Evolutionary conservation across 345 rosid genomes (phyloP).

Genomic region (Populus davidiana): DNA sequence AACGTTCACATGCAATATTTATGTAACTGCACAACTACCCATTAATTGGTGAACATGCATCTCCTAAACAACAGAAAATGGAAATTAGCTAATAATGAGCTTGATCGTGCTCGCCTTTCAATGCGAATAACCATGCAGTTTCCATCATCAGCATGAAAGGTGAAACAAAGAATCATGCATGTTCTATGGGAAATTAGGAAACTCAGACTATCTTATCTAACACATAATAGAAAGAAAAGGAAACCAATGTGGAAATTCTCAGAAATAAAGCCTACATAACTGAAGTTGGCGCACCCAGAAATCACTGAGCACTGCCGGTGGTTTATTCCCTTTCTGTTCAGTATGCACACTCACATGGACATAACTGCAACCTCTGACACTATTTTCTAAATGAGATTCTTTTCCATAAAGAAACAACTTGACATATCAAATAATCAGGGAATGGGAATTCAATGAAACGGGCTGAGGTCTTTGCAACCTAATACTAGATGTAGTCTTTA

Average conservation of each 20-base stretch:
- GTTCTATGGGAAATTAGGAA: background rate
- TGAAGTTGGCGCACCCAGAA: no score
- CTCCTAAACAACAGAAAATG: background rate
- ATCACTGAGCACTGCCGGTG: no score
- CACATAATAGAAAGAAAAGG: background rate
- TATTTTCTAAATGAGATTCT: no score
- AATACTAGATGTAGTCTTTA: background rate
- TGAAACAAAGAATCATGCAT: background rate
- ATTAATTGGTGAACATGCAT: background rate
- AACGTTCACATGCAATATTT: constrained; percentile 12
- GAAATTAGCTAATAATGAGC: background rate
- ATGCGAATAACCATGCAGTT: background rate
- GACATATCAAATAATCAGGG: no score
- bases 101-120: background rate
- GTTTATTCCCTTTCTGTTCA: no score
- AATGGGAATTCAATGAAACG: background rate
- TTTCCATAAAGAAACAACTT: no score
- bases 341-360: no score
- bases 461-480: background rate
- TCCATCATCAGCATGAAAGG: background rate
- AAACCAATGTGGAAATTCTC: background rate
- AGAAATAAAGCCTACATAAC: background rate
- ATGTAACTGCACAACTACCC: background rate
- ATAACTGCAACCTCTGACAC: no score
- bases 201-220: background rate